Base-by-base conservation (phyloP, 305 asterid species). In the Galium porrigens region DNA sequence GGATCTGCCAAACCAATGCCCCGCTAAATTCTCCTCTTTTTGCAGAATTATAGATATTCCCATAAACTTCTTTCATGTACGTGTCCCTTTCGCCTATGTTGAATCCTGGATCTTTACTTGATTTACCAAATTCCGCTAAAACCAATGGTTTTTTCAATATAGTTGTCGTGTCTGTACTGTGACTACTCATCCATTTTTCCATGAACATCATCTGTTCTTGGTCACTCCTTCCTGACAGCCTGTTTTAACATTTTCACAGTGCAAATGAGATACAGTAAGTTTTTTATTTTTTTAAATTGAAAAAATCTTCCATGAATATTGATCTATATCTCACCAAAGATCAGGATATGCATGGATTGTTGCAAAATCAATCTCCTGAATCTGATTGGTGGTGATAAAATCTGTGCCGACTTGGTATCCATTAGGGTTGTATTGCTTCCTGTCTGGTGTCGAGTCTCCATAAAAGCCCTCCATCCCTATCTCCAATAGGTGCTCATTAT, bases 381-480 rank as follows among this genome's bases (percentile, higher is more conserved):
- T 56, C 32, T 71, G 81, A 46, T 83, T 70, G 74, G 53, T 79
- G 56, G 30, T 73, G 69, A 83, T 76, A 53, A 81, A 81, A 61
- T 83, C 83, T 15, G 86, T 81, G 32, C 89, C 89, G 1, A 81
- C 84, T 74, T 74, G 80, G 39, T 68, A 81, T 6, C 86, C 85
- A 41, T 41, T 41, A 2, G 85, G 86, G 56, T 84, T 84, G 66
- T 55, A 44, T 61, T 78, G 73, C 61, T 83, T 79, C 17, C 78
- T 77, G 8, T 75, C 72, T 2, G 83, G 75, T 37, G 71, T 12
- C 1, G 83, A 79, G 25, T 81, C 86, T 48, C 89, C 86, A 29
- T 81, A 81, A 30, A 79, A 83, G 5, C 89, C 86, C 66, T 83
- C 85, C 89, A 81, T 79, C 59, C 89, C 89, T 17, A 79, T 61